phyloP scores from a whole-genome alignment of 129 eudicot species.

The Escallonia rubra region DNA sequence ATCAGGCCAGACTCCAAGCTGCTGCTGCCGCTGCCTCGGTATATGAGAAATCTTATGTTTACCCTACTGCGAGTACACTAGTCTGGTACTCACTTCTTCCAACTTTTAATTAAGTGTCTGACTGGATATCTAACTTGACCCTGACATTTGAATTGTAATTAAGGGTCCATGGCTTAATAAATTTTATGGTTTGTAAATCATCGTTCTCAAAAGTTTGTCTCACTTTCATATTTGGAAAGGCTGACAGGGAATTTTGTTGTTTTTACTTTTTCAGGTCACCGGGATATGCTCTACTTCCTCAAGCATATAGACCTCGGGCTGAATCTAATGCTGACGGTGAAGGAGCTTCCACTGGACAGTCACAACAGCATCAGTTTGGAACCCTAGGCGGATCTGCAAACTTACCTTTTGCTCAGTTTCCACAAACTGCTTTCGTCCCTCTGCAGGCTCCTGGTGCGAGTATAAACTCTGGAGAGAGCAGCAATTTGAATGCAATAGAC shows the following conservation, averaged over 20 bases:
- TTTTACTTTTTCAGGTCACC: slow-evolving; percentile 46
- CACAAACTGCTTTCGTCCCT: slow-evolving; percentile 33
- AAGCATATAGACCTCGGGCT: slow-evolving; percentile 15
- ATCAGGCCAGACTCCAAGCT: slow-evolving; percentile 78
- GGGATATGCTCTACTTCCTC: slow-evolving; percentile 51
- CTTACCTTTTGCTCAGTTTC: slow-evolving; percentile 30
- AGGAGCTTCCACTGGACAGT: slow-evolving; percentile 21
- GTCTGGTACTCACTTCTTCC: slow-evolving; percentile 45
- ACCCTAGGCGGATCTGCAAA: slow-evolving; percentile 28
- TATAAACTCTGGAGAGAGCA: slow-evolving; percentile 20
- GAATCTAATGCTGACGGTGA: slow-evolving; percentile 21
- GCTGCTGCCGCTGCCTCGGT: slow-evolving; percentile 93
- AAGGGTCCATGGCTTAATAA: too few relatives aligned
- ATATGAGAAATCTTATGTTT: slow-evolving; percentile 83
- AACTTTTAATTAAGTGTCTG: neutral
- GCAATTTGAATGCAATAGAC: slow-evolving; percentile 26
- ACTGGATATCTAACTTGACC: too few relatives aligned
- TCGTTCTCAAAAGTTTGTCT: too few relatives aligned
- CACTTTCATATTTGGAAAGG: neutral
- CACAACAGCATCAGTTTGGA: slow-evolving; percentile 24
- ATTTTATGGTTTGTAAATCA: too few relatives aligned
- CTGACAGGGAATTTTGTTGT: neutral
- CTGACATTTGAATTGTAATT: too few relatives aligned
- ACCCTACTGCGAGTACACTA: slow-evolving; percentile 66
- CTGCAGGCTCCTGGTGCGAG: slow-evolving; percentile 25